Evolutionary conservation across 2,329 filamentous ascomycete species (phyloP).

Genomic region (Penicillium crustosum): DNA sequence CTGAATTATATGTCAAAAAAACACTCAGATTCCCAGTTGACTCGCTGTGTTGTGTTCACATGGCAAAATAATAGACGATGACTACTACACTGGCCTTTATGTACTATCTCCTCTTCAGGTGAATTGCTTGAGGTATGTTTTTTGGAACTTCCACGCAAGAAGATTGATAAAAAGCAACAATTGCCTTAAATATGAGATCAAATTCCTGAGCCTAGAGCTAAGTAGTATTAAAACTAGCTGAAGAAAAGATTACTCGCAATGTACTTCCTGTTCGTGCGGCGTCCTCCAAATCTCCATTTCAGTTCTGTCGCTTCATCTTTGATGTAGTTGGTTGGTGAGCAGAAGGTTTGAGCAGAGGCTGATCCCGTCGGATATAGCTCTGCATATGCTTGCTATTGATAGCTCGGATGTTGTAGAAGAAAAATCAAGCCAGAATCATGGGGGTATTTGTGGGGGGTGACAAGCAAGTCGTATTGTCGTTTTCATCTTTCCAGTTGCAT

Average conservation of each 20-base stretch:
- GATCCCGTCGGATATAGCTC: background rate
- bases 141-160: background rate
- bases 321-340: background rate
- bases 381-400: background rate
- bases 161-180: background rate
- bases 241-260: background rate
- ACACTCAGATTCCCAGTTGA: background rate
- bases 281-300: background rate
- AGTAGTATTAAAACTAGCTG: background rate
- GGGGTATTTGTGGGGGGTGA: too few relatives aligned
- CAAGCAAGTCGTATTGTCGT: background rate
- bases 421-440: background rate
- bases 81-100: background rate
- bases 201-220: background rate
- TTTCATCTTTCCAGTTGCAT: background rate
- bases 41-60: too few relatives aligned
- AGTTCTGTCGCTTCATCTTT: background rate
- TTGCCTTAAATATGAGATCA: background rate
- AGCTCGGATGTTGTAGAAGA: background rate
- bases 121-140: background rate
- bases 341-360: background rate
- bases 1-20: background rate
- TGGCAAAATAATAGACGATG: rapidly evolving
- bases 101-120: background rate
- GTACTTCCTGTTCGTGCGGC: too few relatives aligned